phyloP scores from a whole-genome alignment of 495 filamentous ascomycete species.

The Podospora comata region DNA sequence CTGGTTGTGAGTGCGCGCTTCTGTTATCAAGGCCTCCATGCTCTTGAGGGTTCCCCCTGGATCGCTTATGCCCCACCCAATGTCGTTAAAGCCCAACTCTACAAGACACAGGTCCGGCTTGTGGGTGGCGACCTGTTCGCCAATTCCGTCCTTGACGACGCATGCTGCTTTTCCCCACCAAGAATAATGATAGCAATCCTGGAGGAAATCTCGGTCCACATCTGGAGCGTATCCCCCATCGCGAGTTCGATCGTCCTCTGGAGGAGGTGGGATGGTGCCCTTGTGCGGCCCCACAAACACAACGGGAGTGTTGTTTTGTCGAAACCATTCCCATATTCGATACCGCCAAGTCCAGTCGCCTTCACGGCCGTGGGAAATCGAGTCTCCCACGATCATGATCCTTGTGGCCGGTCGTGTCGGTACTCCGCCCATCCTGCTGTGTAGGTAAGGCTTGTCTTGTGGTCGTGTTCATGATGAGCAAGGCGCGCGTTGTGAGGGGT shows the following conservation, averaged over 20 bases:
- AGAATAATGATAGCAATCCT: constrained; percentile 25
- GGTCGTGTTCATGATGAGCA: not conserved
- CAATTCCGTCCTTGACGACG: constrained; percentile 39
- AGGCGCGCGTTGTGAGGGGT: not conserved
- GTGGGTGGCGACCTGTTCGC: constrained; percentile 41
- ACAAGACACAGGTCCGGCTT: constrained; percentile 37
- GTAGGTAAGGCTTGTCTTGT: not conserved
- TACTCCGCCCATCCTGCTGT: not conserved
- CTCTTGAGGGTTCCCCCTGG: constrained; percentile 23
- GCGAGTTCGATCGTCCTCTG: constrained; percentile 15
- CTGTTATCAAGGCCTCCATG: constrained; percentile 26
- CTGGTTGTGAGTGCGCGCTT: constrained; percentile 26
- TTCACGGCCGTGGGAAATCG: constrained; percentile 40
- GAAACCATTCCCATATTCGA: constrained; percentile 37
- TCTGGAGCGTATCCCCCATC: constrained; percentile 31
- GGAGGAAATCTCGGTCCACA: constrained; percentile 26
- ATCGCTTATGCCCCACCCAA: constrained; percentile 32
- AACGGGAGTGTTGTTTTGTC: constrained; percentile 18
- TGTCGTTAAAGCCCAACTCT: constrained; percentile 40
- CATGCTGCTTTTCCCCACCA: constrained; percentile 27
- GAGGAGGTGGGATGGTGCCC: constrained; percentile 30
- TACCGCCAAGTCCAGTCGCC: constrained; percentile 41
- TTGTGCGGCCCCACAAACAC: constrained; percentile 36
- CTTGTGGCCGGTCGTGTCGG: constrained; percentile 11
- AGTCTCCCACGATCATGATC: constrained; percentile 39